Conservation (phyloP, 192 early-diverging fungal species). For the Pilaira anomala region DNA sequence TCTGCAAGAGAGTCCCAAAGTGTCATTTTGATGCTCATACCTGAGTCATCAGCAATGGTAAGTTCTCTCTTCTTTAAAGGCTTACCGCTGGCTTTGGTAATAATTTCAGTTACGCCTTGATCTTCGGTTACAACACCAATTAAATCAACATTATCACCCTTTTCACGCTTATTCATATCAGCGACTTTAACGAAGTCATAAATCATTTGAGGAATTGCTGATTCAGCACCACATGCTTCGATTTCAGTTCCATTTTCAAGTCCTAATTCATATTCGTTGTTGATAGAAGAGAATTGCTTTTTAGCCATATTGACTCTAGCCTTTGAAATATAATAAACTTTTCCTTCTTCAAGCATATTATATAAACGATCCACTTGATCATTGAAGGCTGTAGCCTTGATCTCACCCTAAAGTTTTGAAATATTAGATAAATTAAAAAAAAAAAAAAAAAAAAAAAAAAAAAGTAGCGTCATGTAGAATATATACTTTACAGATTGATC, state of each 20-base stretch:
- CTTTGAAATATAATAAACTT: slow-evolving; percentile 77
- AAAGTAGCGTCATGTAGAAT: not conserved
- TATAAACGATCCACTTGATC: slow-evolving; percentile 79
- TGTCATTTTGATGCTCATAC: slow-evolving; percentile 69
- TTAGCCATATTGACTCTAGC: slow-evolving; percentile 82
- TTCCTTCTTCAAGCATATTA: slow-evolving; percentile 72
- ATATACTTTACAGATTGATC: slow-evolving; percentile 79
- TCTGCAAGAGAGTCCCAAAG: slow-evolving; percentile 87
- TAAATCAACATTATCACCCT: slow-evolving; percentile 71
- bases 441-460: not conserved
- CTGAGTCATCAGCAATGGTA: slow-evolving; percentile 71
- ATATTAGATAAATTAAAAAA: not conserved
- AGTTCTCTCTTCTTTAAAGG: slow-evolving; percentile 82
- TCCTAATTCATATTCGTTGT: slow-evolving; percentile 92
- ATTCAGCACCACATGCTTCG: slow-evolving; percentile 47
- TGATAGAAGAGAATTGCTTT: slow-evolving; percentile 72
- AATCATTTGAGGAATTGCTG: slow-evolving; percentile 42
- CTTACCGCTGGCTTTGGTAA: slow-evolving; percentile 55
- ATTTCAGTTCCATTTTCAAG: slow-evolving; percentile 72
- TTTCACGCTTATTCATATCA: slow-evolving; percentile 64
- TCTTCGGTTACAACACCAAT: slow-evolving; percentile 72
- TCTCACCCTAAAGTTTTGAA: slow-evolving; percentile 68
- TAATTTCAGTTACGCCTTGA: slow-evolving; percentile 55
- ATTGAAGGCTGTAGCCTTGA: slow-evolving; percentile 92
- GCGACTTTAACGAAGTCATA: slow-evolving; percentile 72